Evolutionary conservation across 2,329 filamentous ascomycete genomes (phyloP), one percentile per base, ranked within the genome.

Genomic region (Fusarium protoensiforme): DNA sequence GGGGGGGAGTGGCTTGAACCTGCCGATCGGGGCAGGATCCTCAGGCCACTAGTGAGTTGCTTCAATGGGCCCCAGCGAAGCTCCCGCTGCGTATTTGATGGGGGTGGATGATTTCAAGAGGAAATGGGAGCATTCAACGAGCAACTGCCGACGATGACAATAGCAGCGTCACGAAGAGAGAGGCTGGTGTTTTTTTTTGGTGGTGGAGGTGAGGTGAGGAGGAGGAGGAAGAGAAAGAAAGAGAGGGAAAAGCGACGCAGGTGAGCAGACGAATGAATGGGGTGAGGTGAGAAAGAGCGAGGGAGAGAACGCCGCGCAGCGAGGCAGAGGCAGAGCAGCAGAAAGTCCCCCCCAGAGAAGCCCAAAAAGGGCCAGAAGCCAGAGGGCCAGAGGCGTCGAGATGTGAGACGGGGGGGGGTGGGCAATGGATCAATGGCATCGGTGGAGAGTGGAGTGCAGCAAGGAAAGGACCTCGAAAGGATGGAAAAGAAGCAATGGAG

Each of bases 21-120:
- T 79, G 80, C 78, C 80, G 79, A 80, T 81, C 75, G 80, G 77
- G 78, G 80, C 72, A 75, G 76, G 78, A 75, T 79, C 77, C 77
- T 79, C 72, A 76, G 78, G 72, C 74, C 78, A 78, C 79, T 80
- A 79, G 73, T 74, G 65, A 74, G 39, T 62, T 61, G 69, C 72
- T 71, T 74, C 61, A 67, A 75, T 71, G 66, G 67, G 65, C 56
- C 74, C 76, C 72, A 71, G 75, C 71, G 57, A 73, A 72, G 70
- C 61, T 73, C 61, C 67, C 71, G 71, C 58, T 71, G 63, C 62
- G 53, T 69, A 71, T 74, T 74, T 71, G 65, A 73, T 75, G 64
- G 64, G 74, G 59, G 48, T 66, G 48, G 61, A 61, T 63, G 29
- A 58, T 64, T 57, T 57, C 43, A 36, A 61, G 58, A 20, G 33